Base-by-base conservation (phyloP, 2,329 filamentous ascomycete genomes). In the Aspergillus fumigatiaffinis region DNA sequence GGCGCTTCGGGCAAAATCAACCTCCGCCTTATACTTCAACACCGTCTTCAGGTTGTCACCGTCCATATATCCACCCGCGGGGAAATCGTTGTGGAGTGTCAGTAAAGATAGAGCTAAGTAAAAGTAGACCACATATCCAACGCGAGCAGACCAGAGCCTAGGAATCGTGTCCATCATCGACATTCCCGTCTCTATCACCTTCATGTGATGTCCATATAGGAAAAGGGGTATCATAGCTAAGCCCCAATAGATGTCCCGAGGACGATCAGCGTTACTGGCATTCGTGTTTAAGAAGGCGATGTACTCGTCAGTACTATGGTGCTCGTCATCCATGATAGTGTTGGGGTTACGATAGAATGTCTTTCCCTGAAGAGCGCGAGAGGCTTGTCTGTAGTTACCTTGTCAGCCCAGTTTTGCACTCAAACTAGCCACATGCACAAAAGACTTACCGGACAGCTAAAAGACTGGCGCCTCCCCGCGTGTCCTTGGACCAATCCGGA, bases 361-460 rank as follows among this genome's bases (percentile, higher is more conserved):
- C 65, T 86, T 87, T 26, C 85, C 85, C 68, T 86, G 83, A 17
- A 88, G 67, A 12, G 85, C 84, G 55, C 83, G 77, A 10, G 77
- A 73, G 53, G 82, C 81, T 71, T 87, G 85, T 59, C 75, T 72
- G 53, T 55, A 55, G 26, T 7, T 9, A 50, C 48, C 21, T 10
- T 10, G 57, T 62, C 51, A 64, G 50, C 14, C n/a, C 32, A 52
- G 29, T 1, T 3, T 10, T n/a, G 20, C 44, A 23, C 20, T 23
- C 1, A 1, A 17, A 38, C 32, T 26, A 14, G 23, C 3, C 12
- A 23, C 20, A 52, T 23, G 51, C 12, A 26, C 3, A 48, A 44
- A 51, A 29, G 41, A 54, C 71, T 62, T 67, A 73, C 62, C 81
- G 74, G 12, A 81, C 77, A 48, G 79, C 76, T 50, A 81, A 73